A percentile compares a stretch with the other conserved stretches of the same genome.
Conservation (phyloP, 164 flowering plant genomes). For the Amborella trichopoda region DNA sequence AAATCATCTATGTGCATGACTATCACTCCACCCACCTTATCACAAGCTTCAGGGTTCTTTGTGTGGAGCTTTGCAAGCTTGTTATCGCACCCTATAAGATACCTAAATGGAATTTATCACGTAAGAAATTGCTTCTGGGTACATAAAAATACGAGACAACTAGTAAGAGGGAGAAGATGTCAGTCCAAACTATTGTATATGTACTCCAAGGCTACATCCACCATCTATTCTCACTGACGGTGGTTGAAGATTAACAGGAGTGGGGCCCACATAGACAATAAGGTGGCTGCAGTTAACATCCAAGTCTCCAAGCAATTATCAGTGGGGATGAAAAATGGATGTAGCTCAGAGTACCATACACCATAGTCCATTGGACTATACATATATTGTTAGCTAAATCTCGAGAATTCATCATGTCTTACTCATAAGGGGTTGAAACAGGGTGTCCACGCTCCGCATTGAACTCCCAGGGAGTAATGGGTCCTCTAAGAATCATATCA, state of each 20-base stretch:
- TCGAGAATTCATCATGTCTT: too few relatives aligned
- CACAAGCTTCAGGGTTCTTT: slow-evolving; percentile 81
- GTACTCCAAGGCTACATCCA: neutral
- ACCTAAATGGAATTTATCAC: slow-evolving; percentile 48
- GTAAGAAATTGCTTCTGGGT: too few relatives aligned
- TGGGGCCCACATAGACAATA: too few relatives aligned
- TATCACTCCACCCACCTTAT: slow-evolving; percentile 97
- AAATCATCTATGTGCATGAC: slow-evolving; percentile 96
- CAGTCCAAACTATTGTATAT: neutral
- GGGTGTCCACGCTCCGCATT: slow-evolving; percentile 80
- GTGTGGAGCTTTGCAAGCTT: slow-evolving; percentile 90
- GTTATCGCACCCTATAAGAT: slow-evolving; percentile 95
- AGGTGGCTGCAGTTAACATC: neutral
- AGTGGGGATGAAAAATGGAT: too few relatives aligned
- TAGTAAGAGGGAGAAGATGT: neutral
- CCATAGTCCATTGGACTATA: too few relatives aligned
- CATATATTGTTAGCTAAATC: too few relatives aligned
- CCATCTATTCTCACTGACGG: too few relatives aligned
- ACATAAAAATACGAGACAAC: too few relatives aligned
- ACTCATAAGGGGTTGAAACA: slow-evolving; percentile 96
- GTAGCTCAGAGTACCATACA: too few relatives aligned
- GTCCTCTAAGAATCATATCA: slow-evolving; percentile 90
- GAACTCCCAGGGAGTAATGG: slow-evolving; percentile 98
- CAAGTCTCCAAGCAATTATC: neutral
- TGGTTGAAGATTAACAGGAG: too few relatives aligned